These are phyloP conservation scores for Astragalus glycyphyllos DNA, from an alignment of 306 rosid genomes.

Conservation along the genomic window DNA sequence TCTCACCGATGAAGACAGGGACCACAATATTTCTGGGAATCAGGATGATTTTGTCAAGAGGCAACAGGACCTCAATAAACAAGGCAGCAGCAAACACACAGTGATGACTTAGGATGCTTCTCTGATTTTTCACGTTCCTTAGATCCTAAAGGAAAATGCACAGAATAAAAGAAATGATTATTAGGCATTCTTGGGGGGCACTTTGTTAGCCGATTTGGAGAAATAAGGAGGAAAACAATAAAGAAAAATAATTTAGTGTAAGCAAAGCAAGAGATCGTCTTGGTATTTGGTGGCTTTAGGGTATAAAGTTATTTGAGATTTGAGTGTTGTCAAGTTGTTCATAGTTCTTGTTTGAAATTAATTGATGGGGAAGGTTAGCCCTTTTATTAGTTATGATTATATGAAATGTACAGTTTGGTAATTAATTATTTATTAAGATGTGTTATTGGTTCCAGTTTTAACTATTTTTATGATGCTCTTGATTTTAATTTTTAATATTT, in stretches of 20 bases:
- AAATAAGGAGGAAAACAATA: constrained; percentile 27
- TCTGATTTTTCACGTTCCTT: constrained; percentile 25
- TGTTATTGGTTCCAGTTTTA: background rate
- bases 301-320: constrained; percentile 35
- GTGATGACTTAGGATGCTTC: constrained; percentile 60
- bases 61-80: constrained; percentile 57
- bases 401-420: constrained; percentile 67
- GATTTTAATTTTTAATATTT: too few relatives aligned
- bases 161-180: constrained; percentile 32
- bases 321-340: constrained; percentile 36
- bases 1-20: constrained; percentile 55
- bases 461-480: too few relatives aligned
- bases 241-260: constrained; percentile 22
- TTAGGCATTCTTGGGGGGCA: constrained; percentile 40
- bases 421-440: constrained; percentile 38
- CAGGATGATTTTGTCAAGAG: constrained; percentile 55
- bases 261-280: constrained; percentile 22
- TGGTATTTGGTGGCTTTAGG: constrained; percentile 40
- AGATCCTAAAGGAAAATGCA: constrained; percentile 34
- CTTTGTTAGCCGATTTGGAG: constrained; percentile 25
- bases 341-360: constrained; percentile 10
- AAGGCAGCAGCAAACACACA: constrained; percentile 61
- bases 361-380: constrained; percentile 38
- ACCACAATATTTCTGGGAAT: constrained; percentile 37
- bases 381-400: constrained; percentile 7